A percentile compares a stretch with the other conserved stretches of the same genome.
phyloP scores from a whole-genome alignment of 345 rosid genomes.

The Sisymbrium altissimum region DNA sequence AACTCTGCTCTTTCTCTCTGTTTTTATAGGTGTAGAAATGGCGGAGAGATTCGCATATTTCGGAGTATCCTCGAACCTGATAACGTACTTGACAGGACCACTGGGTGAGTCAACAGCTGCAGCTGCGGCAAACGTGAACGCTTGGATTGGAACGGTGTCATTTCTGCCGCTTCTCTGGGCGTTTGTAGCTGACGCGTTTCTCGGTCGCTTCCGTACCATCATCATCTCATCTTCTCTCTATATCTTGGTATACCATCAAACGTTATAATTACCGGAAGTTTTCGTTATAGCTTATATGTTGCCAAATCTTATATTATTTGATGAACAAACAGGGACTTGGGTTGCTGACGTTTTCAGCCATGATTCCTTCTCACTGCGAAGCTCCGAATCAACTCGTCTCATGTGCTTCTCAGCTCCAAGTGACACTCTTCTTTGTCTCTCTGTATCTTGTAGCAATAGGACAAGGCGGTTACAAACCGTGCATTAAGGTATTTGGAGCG shows the following conservation, averaged over 20 bases:
- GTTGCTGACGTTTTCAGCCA: slow-evolving; percentile 14
- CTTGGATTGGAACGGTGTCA: slow-evolving; percentile 50
- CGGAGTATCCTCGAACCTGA: slow-evolving; percentile 50
- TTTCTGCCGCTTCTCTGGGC: slow-evolving; percentile 60
- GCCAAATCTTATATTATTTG: not conserved
- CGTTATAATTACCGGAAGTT: not conserved
- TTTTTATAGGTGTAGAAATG: slow-evolving; percentile 38
- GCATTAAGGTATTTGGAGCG: slow-evolving; percentile 74
- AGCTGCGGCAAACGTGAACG: slow-evolving; percentile 62
- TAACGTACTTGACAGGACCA: slow-evolving; percentile 61
- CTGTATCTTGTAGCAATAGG: slow-evolving; percentile 37
- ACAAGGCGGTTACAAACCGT: slow-evolving; percentile 58
- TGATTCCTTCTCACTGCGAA: slow-evolving; percentile 10
- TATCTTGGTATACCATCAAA: slow-evolving; percentile 32
- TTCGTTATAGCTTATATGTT: not conserved
- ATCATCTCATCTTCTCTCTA: slow-evolving; percentile 50
- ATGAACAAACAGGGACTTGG: not conserved
- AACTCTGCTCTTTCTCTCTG: not conserved
- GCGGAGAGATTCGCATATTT: slow-evolving; percentile 56
- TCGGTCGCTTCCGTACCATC: slow-evolving; percentile 61
- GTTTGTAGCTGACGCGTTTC: slow-evolving; percentile 61
- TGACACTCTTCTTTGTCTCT: slow-evolving; percentile 28
- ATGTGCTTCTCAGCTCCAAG: slow-evolving; percentile 17
- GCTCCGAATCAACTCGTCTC: not conserved
- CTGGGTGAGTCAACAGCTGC: slow-evolving; percentile 54